Percentiles rank a stretch among this genome's conserved stretches.
Evolutionary conservation across 768 basidiomycete species (phyloP).

Genomic region (Clitopilus hobsonii): DNA sequence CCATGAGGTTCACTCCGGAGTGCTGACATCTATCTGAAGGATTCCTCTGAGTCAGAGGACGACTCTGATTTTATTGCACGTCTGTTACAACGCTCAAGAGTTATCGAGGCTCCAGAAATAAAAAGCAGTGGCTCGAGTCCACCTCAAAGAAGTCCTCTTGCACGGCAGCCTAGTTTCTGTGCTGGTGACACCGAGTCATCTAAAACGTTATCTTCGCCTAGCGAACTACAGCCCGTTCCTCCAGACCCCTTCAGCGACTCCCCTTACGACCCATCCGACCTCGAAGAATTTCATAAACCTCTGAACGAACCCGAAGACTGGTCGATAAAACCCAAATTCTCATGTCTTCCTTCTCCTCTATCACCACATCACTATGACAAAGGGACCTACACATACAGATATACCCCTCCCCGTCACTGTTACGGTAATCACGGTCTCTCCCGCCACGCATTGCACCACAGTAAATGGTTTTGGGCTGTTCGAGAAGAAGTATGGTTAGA

Average conservation of each 20-base stretch:
- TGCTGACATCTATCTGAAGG: constrained; percentile 5
- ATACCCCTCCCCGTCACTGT: constrained; percentile 31
- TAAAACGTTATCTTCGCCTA: background rate
- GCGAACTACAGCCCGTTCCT: constrained; percentile 11
- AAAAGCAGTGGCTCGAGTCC: background rate
- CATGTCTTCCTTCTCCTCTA: constrained; percentile 33
- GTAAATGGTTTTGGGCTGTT: constrained; percentile 59
- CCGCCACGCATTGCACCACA: constrained; percentile 50
- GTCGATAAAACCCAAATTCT: constrained; percentile 24
- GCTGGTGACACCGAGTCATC: background rate
- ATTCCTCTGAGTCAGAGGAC: background rate
- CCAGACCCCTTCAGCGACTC: constrained; percentile 10
- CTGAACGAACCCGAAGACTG: constrained; percentile 16
- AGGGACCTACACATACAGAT: constrained; percentile 6
- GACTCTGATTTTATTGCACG: background rate
- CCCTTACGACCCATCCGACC: constrained; percentile 7
- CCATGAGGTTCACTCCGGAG: constrained; percentile 1
- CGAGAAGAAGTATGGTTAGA: constrained; percentile 50
- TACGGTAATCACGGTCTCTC: constrained; percentile 62
- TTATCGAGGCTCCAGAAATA: background rate
- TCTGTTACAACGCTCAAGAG: background rate
- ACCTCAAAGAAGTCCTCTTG: background rate
- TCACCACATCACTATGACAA: constrained; percentile 23
- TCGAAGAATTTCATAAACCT: background rate
- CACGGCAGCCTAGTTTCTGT: background rate